These are phyloP conservation scores for Aspergillus funiculosus DNA, from an alignment of 495 filamentous ascomycete species.

Conservation along the genomic window DNA sequence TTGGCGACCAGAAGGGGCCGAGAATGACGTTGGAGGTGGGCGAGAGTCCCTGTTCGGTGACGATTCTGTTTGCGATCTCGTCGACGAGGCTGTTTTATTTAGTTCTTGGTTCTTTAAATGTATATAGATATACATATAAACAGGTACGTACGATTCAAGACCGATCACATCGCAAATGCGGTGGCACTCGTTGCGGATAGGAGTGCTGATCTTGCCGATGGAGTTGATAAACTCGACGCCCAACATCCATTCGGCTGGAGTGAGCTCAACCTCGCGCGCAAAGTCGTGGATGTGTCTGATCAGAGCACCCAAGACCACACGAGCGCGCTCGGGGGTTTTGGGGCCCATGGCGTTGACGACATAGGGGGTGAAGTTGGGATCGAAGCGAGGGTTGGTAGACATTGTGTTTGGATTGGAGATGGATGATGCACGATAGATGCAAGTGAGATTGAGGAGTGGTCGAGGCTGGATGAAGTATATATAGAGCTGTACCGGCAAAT, in stretches of 20 bases:
- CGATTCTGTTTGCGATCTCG: constrained; percentile 77
- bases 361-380: constrained; percentile 70
- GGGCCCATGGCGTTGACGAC: constrained; percentile 73
- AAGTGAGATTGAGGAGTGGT: background rate
- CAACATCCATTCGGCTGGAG: constrained; percentile 72
- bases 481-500: too few species aligned
- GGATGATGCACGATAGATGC: too few species aligned
- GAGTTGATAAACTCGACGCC: constrained; percentile 60
- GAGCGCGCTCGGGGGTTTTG: constrained; percentile 61
- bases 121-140: background rate
- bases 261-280: constrained; percentile 74
- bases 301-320: constrained; percentile 57
- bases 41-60: constrained; percentile 60
- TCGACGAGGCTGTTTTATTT: constrained; percentile 59
- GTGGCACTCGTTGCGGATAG: constrained; percentile 69
- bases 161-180: constrained; percentile 74
- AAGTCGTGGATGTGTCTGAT: constrained; percentile 80
- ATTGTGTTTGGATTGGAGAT: too few species aligned
- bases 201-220: constrained; percentile 50
- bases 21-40: constrained; percentile 81
- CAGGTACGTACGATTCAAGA: constrained; percentile 62
- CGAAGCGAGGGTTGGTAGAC: constrained; percentile 45
- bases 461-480: background rate
- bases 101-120: background rate
- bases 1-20: constrained; percentile 82